Base-by-base conservation (phyloP, 495 filamentous ascomycete species). In the Penicillium daleae region DNA sequence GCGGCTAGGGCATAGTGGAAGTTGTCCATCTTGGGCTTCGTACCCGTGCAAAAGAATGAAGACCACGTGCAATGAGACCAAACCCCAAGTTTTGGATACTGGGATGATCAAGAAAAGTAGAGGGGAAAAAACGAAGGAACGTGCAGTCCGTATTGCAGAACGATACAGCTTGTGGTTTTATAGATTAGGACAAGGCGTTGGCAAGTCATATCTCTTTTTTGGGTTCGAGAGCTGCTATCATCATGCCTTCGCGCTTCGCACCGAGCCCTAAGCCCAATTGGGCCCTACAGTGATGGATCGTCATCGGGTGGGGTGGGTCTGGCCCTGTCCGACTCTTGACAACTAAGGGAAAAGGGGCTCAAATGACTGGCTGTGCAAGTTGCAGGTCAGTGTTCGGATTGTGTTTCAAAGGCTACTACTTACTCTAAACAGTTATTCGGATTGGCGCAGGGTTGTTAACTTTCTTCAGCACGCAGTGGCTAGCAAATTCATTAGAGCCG, bases 1-100 rank as follows among this genome's bases (percentile, higher is more conserved):
- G 70, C 22, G 7, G 66, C 58, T n/a, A 78, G 52, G 40, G 59
- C 4, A 50, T 68, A 71, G 22, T 68, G 32, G 15, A n/a, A 63
- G 60, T 73, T 70, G 10, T 72, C 64, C 72, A 74, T 73, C 19
- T 2, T 32, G 17, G 15, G 7, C 6, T 22, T 26, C 3, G 6
- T 22, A 9, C 3, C 13, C 48, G 6, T 17, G 29, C 13, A n/a
- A 4, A n/a, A 4, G 5, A 31, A 19, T 17, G 17, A 31, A 9
- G 2, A 17, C 33, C 27, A 19, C 7, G 27, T 21, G 50, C 0
- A 21, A 33, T 10, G 4, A 53, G n/a, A 9, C 9, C 4, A 19
- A 33, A 53, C n/a, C 10, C 2, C 17, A 3, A 13, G 29, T 51
- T 6, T 51, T 12, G 24, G 31, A 31, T 19, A n/a, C 33, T 29